A percentile compares a stretch with the other conserved stretches of the same genome.
phyloP scores from a whole-genome alignment of 352 stramenopile species.

The Phytophthora sp. region DNA sequence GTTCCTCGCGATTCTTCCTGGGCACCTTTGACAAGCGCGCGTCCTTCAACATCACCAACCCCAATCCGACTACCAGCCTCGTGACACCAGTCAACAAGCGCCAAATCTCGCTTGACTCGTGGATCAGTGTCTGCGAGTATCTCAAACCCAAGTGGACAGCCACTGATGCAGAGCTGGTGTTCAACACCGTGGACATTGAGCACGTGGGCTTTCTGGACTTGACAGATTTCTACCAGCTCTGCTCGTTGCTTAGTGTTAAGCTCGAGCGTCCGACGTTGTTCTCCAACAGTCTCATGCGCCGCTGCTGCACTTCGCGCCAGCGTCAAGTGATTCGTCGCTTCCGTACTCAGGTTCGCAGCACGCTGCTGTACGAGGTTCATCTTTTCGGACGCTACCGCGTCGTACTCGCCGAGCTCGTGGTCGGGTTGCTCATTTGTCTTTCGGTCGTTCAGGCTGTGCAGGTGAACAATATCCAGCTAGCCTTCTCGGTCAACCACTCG shows the following conservation, averaged over 20 bases:
- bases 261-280: slow-evolving; percentile 58
- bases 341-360: slow-evolving; percentile 54
- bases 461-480: slow-evolving; percentile 83
- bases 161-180: slow-evolving; percentile 77
- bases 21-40: slow-evolving; percentile 43
- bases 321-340: slow-evolving; percentile 60
- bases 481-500: slow-evolving; percentile 74
- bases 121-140: slow-evolving; percentile 74
- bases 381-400: slow-evolving; percentile 73
- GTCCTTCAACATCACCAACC: slow-evolving; percentile 48
- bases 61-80: slow-evolving; percentile 26
- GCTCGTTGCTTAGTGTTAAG: slow-evolving; percentile 75
- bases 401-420: slow-evolving; percentile 74
- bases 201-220: slow-evolving; percentile 68
- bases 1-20: slow-evolving; percentile 70
- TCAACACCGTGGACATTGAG: slow-evolving; percentile 79
- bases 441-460: slow-evolving; percentile 82
- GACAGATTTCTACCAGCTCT: slow-evolving; percentile 80
- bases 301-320: slow-evolving; percentile 48
- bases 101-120: slow-evolving; percentile 72
- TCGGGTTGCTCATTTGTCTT: slow-evolving; percentile 76
- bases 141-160: slow-evolving; percentile 78
- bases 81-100: slow-evolving; percentile 54
- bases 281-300: slow-evolving; percentile 50
- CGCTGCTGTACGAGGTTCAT: slow-evolving; percentile 66